Evolutionary conservation across 2,329 filamentous ascomycete species (phyloP), one percentile per base, ranked within the genome.

Genomic region (Peltaster fructicola): DNA sequence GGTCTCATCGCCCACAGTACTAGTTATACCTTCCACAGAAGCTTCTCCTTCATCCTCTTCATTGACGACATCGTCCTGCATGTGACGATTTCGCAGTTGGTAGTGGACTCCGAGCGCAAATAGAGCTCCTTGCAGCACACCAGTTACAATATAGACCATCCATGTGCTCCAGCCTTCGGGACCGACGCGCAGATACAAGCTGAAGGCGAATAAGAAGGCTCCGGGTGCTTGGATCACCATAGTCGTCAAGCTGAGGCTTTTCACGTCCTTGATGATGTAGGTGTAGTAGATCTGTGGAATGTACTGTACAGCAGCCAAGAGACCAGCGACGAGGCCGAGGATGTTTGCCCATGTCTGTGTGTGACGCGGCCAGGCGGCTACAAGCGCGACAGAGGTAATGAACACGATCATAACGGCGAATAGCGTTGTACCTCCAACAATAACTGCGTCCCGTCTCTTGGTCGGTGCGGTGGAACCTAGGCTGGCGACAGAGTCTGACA

Each of bases 141-240:
- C 88, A 0, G 84, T 92, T 25, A 95, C 61, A 21, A 92, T 61
- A 44, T 85, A 90, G 8, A 95, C 73, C 7, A 81, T 73, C 88
- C 88, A 98, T 0, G 82, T 81, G 52, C 84, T 93, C 88, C 88
- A 98, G 0, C 85, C 85, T 16, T 65, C 70, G 41, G 61, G 62
- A 0, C 88, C 88, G 11, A 93, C 63, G 22, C 88, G 67, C 6
- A 68, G 27, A 26, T 36, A 46, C 20, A 98, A 56, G 47, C 82
- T 93, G 8, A 65, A 73, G 0, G 85, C 82, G 54, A 91, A 95
- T 5, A 98, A 56, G 38, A 92, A 73, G 30, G 81, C 82, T 1
- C 88, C 88, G 0, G 88, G 88, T 0, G 85, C 93, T 51, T 98
- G 88, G 16, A 98, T 92, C 47, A 78, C 77, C 84, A 98, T 95